Percentiles rank a stretch among this genome's conserved stretches.
phyloP scores from a whole-genome alignment of 208 protist species.

The Leptomonas seymouri region DNA sequence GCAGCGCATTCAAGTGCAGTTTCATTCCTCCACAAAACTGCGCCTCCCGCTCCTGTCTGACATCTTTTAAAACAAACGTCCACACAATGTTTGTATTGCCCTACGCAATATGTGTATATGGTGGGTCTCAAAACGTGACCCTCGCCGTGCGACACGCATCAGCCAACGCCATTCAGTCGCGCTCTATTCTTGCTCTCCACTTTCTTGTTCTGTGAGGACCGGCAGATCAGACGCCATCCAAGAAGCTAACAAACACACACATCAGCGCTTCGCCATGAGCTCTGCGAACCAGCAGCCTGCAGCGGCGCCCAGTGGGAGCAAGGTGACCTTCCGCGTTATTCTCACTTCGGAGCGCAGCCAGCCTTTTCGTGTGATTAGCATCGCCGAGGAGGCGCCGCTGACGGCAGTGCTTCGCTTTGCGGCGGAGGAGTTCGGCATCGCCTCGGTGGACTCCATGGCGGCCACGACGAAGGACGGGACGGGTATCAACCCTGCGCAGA shows the following conservation, averaged over 20 bases:
- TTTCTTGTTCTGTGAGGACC: background rate
- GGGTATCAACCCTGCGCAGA: conserved; percentile 96
- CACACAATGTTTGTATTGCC: background rate
- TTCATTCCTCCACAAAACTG: too few relatives aligned
- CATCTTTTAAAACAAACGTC: too few relatives aligned
- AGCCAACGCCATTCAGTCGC: too few relatives aligned
- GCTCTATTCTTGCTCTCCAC: too few relatives aligned
- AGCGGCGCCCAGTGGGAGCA: conserved; percentile 44
- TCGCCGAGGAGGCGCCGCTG: conserved; percentile 95
- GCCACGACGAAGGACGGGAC: conserved; percentile 94
- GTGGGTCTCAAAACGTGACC: too few relatives aligned
- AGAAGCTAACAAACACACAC: background rate
- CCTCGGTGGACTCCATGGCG: conserved; percentile 81
- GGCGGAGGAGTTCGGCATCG: conserved; percentile 92
- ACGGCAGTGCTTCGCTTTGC: conserved; percentile 95
- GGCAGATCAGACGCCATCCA: background rate
- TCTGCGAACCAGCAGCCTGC: conserved; percentile 2
- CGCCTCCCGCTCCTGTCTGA: too few relatives aligned
- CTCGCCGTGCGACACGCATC: background rate
- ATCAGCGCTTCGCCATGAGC: conserved; percentile 22
- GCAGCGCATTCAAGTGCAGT: too few relatives aligned
- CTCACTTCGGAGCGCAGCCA: conserved; percentile 84
- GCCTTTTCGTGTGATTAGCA: conserved; percentile 89
- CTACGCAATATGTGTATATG: too few relatives aligned
- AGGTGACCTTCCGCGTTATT: conserved; percentile 84